phyloP scores from a whole-genome alignment of 2,329 filamentous ascomycete species.

The Xylaria sp. region DNA sequence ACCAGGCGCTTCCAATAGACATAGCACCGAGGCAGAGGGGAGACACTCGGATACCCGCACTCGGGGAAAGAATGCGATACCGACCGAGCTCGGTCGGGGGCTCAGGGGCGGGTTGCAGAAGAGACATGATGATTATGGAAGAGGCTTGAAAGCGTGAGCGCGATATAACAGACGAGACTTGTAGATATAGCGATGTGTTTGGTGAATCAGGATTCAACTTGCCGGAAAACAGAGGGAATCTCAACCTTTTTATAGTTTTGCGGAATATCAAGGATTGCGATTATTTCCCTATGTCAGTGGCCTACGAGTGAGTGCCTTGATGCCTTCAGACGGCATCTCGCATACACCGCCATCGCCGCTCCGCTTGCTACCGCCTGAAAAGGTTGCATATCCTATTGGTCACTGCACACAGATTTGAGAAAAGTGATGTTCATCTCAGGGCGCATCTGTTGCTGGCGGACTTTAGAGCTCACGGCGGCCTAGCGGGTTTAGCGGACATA shows the following conservation, averaged over 20 bases:
- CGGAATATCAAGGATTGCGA: background rate
- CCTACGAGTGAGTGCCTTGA: background rate
- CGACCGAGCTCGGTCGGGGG: constrained; percentile 58
- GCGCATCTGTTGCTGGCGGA: background rate
- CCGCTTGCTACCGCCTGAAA: background rate
- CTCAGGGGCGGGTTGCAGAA: constrained; percentile 39
- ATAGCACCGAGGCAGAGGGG: constrained; percentile 60
- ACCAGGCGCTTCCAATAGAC: constrained; percentile 56
- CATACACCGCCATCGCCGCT: background rate
- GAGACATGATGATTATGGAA: constrained; percentile 5
- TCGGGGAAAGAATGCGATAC: constrained; percentile 57
- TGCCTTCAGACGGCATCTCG: background rate
- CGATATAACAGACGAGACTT: background rate
- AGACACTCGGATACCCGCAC: constrained; percentile 57
- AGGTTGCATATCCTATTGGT: background rate
- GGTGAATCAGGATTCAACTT: background rate
- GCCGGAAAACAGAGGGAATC: background rate
- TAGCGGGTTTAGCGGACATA: background rate
- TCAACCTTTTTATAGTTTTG: background rate
- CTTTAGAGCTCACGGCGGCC: background rate
- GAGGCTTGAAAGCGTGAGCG: background rate
- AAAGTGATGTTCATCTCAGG: background rate
- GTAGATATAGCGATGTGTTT: background rate
- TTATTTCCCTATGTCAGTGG: background rate
- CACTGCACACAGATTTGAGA: background rate